Percentiles rank a stretch among this genome's conserved stretches.
These are phyloP conservation scores for Aspergillus fijiensis DNA, from an alignment of 2,329 filamentous ascomycete genomes.

Conservation along the genomic window DNA sequence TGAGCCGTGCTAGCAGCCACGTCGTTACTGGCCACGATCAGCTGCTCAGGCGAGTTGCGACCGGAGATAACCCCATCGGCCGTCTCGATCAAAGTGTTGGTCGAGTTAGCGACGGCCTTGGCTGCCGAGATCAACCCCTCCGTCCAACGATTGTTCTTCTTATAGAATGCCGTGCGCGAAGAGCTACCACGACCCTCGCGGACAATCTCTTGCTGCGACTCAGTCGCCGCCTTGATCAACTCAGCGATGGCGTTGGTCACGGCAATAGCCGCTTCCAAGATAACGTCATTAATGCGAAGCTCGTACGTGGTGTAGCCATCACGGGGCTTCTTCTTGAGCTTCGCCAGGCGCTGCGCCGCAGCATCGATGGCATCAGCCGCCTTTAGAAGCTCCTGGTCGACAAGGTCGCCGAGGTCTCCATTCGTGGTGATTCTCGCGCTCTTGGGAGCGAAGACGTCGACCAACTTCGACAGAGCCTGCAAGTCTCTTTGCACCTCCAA, in stretches of 20 bases:
- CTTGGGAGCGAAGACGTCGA: conserved; percentile 86
- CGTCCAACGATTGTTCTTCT: conserved; percentile 99
- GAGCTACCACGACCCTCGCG: conserved; percentile 84
- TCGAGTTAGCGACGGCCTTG: conserved; percentile 90
- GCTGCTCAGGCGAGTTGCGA: conserved; percentile 90
- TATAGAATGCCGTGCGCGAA: conserved; percentile 93
- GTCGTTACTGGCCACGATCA: conserved; percentile 96
- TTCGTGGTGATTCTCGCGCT: conserved; percentile 74
- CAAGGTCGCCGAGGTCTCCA: conserved; percentile 87
- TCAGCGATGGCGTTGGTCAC: conserved; percentile 92
- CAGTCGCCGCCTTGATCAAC: conserved; percentile 91
- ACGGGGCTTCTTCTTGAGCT: conserved; percentile 92
- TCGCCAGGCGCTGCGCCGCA: conserved; percentile 82
- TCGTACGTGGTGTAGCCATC: conserved; percentile 96
- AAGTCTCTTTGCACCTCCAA: conserved; percentile 93
- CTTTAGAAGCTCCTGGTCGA: conserved; percentile 87
- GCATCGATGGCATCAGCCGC: conserved; percentile 94
- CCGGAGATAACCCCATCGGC: conserved; percentile 91
- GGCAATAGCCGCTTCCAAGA: conserved; percentile 86
- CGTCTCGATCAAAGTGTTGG: conserved; percentile 95
- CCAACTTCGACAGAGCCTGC: conserved; percentile 88
- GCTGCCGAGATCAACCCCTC: conserved; percentile 96
- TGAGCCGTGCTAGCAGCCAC: conserved; percentile 95
- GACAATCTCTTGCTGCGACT: conserved; percentile 94
- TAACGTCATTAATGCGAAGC: conserved; percentile 91